A percentile compares a stretch with the other conserved stretches of the same genome.
phyloP scores from a whole-genome alignment of 1,139 yeast genomes.

The Hyphopichia burtonii region DNA sequence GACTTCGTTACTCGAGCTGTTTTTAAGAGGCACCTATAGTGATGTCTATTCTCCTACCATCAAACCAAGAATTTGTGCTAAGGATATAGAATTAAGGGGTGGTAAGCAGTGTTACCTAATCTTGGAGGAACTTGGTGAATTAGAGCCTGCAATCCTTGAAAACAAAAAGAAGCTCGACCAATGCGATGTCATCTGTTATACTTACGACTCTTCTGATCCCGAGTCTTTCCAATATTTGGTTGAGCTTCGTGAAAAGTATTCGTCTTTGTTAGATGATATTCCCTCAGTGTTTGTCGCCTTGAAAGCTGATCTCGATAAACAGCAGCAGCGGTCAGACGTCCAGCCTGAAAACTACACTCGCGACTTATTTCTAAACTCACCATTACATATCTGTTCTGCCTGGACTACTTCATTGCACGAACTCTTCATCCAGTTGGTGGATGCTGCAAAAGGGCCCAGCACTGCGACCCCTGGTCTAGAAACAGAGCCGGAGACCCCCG shows the following conservation, averaged over 20 bases:
- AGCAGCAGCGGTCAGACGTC: conserved; percentile 79
- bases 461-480: conserved; percentile 80
- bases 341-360: conserved; percentile 90
- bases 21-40: conserved; percentile 70
- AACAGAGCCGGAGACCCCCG: conserved; percentile 56
- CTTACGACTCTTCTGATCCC: conserved; percentile 94
- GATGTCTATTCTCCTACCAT: conserved; percentile 80
- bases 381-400: conserved; percentile 81
- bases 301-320: conserved; percentile 93
- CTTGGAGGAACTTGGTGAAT: conserved; percentile 84
- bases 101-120: conserved; percentile 94
- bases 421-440: conserved; percentile 80
- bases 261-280: conserved; percentile 55
- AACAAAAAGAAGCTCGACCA: conserved; percentile 70
- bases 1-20: conserved; percentile 77
- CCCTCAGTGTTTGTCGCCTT: conserved; percentile 89
- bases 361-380: conserved; percentile 57
- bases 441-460: conserved; percentile 80
- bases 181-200: conserved; percentile 87
- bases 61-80: conserved; percentile 77
- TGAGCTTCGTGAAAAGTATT: conserved; percentile 59
- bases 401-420: conserved; percentile 90
- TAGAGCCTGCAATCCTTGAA: conserved; percentile 78
- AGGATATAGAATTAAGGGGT: conserved; percentile 91
- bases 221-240: conserved; percentile 85